Conservation (phyloP, 805 yeast species). For the Ogataea nakhonphanomensis region DNA sequence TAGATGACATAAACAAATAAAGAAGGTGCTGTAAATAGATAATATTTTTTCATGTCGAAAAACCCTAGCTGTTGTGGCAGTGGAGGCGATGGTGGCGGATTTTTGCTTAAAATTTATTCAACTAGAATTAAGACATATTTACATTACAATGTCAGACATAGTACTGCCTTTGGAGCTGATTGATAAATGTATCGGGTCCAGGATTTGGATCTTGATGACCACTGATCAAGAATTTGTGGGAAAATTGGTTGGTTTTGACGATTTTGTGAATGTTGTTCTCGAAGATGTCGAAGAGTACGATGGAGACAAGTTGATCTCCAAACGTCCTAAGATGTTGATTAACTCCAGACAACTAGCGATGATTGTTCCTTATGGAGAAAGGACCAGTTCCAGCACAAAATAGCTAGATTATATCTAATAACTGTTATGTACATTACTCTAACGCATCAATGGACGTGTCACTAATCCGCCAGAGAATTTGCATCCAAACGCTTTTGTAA, state of each 20-base stretch:
- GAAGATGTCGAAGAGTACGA: slow-evolving; percentile 69
- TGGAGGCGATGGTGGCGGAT: slow-evolving; percentile 4
- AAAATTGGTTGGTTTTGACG: slow-evolving; percentile 87
- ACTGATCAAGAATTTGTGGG: slow-evolving; percentile 80
- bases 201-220: slow-evolving; percentile 68
- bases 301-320: slow-evolving; percentile 40
- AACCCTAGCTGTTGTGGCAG: background rate
- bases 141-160: slow-evolving; percentile 11
- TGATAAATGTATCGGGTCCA: slow-evolving; percentile 81
- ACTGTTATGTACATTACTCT: slow-evolving; percentile 15
- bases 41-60: background rate
- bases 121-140: background rate
- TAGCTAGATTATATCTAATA: background rate
- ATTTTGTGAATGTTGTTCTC: slow-evolving; percentile 87
- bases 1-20: slow-evolving; percentile 8
- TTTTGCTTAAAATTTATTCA: background rate
- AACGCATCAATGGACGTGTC: slow-evolving; percentile 52
- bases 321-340: slow-evolving; percentile 58
- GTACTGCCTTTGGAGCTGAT: slow-evolving; percentile 78
- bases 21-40: background rate
- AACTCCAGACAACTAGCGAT: slow-evolving; percentile 73
- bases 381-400: slow-evolving; percentile 21
- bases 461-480: slow-evolving; percentile 70
- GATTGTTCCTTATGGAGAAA: slow-evolving; percentile 52
- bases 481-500: slow-evolving; percentile 62